Conservation (phyloP, 73 alveolate species). For the Tetrahymena borealis region DNA sequence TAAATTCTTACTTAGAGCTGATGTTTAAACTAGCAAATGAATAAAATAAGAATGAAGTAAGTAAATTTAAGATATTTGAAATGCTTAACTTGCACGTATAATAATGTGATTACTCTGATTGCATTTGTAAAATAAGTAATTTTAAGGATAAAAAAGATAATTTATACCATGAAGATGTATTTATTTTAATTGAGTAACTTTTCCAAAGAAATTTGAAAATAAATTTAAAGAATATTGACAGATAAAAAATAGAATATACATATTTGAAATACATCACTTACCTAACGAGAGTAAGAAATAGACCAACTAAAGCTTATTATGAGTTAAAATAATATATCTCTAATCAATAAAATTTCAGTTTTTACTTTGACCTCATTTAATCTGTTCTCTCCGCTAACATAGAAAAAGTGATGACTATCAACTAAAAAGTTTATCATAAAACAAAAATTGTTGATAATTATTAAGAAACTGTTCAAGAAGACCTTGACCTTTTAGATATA, state of each 20-base stretch:
- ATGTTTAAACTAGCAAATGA: background rate
- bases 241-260: background rate
- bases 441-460: background rate
- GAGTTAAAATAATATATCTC: background rate
- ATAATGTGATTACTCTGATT: background rate
- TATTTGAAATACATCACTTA: background rate
- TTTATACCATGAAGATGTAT: background rate
- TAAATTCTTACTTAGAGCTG: background rate
- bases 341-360: background rate
- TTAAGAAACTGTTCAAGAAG: background rate
- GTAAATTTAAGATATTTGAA: background rate
- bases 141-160: background rate
- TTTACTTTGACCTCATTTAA: background rate
- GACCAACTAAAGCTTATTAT: background rate
- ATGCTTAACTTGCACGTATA: background rate
- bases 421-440: background rate
- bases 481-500: background rate
- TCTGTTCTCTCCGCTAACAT: background rate
- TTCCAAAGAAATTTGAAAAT: background rate
- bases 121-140: background rate
- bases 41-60: background rate
- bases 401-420: background rate
- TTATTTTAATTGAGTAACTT: background rate
- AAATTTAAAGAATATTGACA: background rate
- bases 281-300: background rate